Base-by-base conservation (phyloP, 129 eudicot genomes). In the Flaveria sonorensis region DNA sequence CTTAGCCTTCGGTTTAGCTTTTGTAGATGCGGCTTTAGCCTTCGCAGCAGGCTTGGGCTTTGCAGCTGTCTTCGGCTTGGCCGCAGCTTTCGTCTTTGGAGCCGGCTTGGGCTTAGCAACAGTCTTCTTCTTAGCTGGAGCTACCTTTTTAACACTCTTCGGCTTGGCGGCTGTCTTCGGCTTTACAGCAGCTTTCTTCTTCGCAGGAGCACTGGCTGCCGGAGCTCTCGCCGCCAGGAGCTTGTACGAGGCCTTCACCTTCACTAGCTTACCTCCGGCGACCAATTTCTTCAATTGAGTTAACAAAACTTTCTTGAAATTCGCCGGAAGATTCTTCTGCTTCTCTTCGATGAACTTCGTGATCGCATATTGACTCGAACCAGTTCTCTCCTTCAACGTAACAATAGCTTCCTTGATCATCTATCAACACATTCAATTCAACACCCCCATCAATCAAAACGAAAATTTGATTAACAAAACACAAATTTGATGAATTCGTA, bases 361-460 rank as follows among this genome's bases (percentile, higher is more conserved):
- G 50, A 90, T 84, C 75, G 96, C 96, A 4, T 90, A 81, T 75
- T 86, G 93, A 43, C 96, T 90, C n/a, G 96, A 90, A 16, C 96
- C 96, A 9, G 81, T 82, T 56, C 65, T 84, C 74, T 90, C 96
- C 87, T 90, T 90, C 84, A 90, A 71, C 7, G 93, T 66, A 70
- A 70, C 79, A 47, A 90, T 79, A 18, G 96, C 96, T 0, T 88
- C 96, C 52, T 64, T 66, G 19, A 88, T 84, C 96, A 90, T 90
- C 96, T 90, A 63, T 40, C n/a, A 45, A 18, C 52, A 74, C 6
- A 23, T 39, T 9, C 2, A 3, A 39, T 8, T 59, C 16, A 48
- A 53, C 56, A 16, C 6, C 56, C 56, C 19, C 6, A 50, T 50
- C 56, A 50, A 15, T 50, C 19, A 50, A 1, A 14, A 28, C 4